Base-by-base conservation (phyloP, 2,329 filamentous ascomycete species). In the Verticillium klebahnii region DNA sequence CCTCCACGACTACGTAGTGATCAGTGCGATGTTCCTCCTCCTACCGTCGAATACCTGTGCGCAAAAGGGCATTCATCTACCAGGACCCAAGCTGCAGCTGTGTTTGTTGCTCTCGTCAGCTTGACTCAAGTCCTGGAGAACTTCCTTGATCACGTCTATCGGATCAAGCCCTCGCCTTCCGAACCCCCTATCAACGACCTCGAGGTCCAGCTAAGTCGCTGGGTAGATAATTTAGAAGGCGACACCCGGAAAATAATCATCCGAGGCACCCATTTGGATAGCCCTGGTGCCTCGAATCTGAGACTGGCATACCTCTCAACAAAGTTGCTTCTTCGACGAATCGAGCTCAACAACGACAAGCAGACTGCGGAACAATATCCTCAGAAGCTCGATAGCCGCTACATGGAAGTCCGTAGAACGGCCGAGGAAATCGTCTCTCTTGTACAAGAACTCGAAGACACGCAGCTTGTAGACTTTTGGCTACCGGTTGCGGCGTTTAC, bases 401-500 rank as follows among this genome's bases (percentile, higher is more conserved):
- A 80, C 60, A 73, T 77, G 15, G 73, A 78, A 57, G 78, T 78
- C 0, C 74, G 80, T 1, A 69, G 76, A 12, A 77, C 78, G 0
- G 77, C 80, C 0, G 80, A 84, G 61, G 79, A 83, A 1, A 82
- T 84, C 17, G 74, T 83, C 0, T 70, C 78, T 5, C 67, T 84
- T 2, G 73, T 80, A 0, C 79, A 80, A 55, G 80, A 82, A 56
- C 68, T 85, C 0, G 69, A 74, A 4, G 72, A 74, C 5, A 60
- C 71, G 1, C 78, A 82, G 17, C 70, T 83, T 0, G 70, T 73
- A 2, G 82, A 79, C 57, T 84, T 82, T 62, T 85, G 81, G 81
- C 71, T 83, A 2, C 75, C 82, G 0, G 73, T 79, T 3, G 74
- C 75, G 40, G 76, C 80, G 0, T 84, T 82, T 60, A 72, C 77